A percentile compares a stretch with the other conserved stretches of the same genome.
These are phyloP conservation scores for Yamadazyma oceani DNA, from an alignment of 1,139 yeast genomes.

Conservation along the genomic window DNA sequence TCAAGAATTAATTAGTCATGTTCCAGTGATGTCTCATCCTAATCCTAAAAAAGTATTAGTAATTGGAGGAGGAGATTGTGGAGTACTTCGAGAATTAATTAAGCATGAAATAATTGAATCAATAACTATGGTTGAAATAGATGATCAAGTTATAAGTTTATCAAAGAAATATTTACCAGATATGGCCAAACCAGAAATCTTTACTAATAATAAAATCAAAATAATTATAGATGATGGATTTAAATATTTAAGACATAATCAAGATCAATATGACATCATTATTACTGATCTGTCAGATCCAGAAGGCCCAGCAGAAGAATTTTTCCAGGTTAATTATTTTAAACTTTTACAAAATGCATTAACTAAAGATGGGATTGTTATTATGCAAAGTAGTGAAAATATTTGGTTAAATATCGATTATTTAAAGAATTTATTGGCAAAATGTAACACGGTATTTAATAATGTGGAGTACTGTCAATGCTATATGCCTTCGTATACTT, in stretches of 20 bases:
- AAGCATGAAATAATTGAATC: slow-evolving; percentile 70
- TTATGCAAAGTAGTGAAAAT: slow-evolving; percentile 90
- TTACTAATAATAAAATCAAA: slow-evolving; percentile 69
- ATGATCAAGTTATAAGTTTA: slow-evolving; percentile 77
- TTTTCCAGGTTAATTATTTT: slow-evolving; percentile 84
- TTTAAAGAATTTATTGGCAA: slow-evolving; percentile 56
- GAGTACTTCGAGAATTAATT: slow-evolving; percentile 80
- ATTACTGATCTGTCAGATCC: slow-evolving; percentile 97
- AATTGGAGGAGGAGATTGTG: slow-evolving; percentile 95
- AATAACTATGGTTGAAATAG: slow-evolving; percentile 87
- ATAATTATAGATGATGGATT: slow-evolving; percentile 88
- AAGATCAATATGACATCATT: slow-evolving; percentile 68
- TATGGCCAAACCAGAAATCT: slow-evolving; percentile 58
- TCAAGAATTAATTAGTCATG: slow-evolving; percentile 85
- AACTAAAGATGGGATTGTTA: slow-evolving; percentile 72
- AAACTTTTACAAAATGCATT: slow-evolving; percentile 68
- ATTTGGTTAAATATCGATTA: slow-evolving; percentile 84
- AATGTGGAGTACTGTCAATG: slow-evolving; percentile 81
- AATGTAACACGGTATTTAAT: slow-evolving; percentile 71
- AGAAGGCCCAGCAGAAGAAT: slow-evolving; percentile 96
- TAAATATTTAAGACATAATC: slow-evolving; percentile 56
- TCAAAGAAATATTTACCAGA: slow-evolving; percentile 74
- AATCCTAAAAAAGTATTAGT: slow-evolving; percentile 74
- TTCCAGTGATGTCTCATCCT: slow-evolving; percentile 75
- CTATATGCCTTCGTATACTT: slow-evolving; percentile 94